Base-by-base conservation (phyloP, 306 rosid genomes). In the Prunus mume region DNA sequence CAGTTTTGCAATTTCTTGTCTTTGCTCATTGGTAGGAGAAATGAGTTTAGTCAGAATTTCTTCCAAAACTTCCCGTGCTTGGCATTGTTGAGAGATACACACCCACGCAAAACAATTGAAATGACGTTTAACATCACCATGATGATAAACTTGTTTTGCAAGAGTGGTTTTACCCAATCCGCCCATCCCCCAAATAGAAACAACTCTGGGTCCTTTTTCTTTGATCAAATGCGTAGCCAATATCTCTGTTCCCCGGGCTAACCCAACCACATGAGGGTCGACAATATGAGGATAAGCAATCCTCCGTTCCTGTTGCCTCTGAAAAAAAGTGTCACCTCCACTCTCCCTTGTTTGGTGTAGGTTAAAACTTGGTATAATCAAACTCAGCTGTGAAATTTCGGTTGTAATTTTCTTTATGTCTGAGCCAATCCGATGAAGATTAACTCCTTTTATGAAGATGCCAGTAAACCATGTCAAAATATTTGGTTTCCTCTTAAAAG, bases 341-440 rank as follows among this genome's bases (percentile, higher is more conserved):
- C 41, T 54, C 64, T 22, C 27, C 49, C 25, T 68, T 22, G 30
- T 75, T 11, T 79, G 68, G 18, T 32, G 68, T 68, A 88, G 58
- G 58, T 85, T 86, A 76, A 84, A 84, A 3, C 83, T 81, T 56
- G 73, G 82, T 32, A 86, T 54, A 38, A 64, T 80, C 41, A 80
- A 74, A 14, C 86, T 79, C 51, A 86, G 83, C 11, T 76, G 78
- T 30, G 79, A 65, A 60, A 88, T 65, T 32, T 19, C 74, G 69
- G 66, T 68, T 13, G 75, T 76, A 13, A 88, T 76, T 15, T 69
- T 47, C 45, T n/a, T 5, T 41, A 89, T 87, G 34, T 79, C 27
- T 12, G 73, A 62, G 2, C 82, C 87, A 1, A 80, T 64, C 60
- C 76, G 72, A 79, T 52, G 22, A 64, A 54, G 78, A 41, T 73